Evolutionary conservation across 805 yeast species (phyloP), one percentile per base, ranked within the genome.

Genomic region (Kodamaea leandrae): DNA sequence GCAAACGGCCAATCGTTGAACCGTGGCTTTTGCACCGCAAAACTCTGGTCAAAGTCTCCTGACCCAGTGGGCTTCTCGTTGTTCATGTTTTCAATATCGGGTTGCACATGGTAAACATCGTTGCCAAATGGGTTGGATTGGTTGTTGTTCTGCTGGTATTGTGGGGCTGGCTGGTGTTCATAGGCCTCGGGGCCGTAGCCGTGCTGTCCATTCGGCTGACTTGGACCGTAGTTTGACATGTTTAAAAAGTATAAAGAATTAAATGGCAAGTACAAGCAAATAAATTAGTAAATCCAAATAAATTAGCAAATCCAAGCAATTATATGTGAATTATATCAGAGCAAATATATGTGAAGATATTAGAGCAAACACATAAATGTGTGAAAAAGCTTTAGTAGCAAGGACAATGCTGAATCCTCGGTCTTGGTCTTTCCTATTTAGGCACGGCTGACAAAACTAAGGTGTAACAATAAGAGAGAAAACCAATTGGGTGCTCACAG

Each of bases 1-100:
- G 86, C 74, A 55, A 84, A 83, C 0, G 83, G 78, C 74, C 82
- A 75, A 60, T 88, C 96, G 53, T 88, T 81, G 63, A 71, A 77
- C 44, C 65, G 75, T 1, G 89, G 88, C 41, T 63, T 63, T 23
- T 72, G 75, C 20, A 86, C 71, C 46, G 80, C 77, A 61, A 88
- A 88, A 1, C 83, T 76, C 36, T 86, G 80, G 23, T 80, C 86
- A 56, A 81, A 87, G 24, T 63, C 48, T 16, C 55, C 51, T n/a
- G 65, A 55, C 14, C 54, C 56, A 20, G 47, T 41, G 1, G 74
- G 74, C 37, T 63, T 61, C 34, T 65, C 71, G 17, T 45, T 43
- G 14, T 51, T 51, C 43, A 57, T 60, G 34, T 48, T 46, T 37
- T 68, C 73, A 34, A 56, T 51, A 45, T 68, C 70, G 32, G 56